Conservation (phyloP, 139 green algal species). For the Micromonas commoda region DNA sequence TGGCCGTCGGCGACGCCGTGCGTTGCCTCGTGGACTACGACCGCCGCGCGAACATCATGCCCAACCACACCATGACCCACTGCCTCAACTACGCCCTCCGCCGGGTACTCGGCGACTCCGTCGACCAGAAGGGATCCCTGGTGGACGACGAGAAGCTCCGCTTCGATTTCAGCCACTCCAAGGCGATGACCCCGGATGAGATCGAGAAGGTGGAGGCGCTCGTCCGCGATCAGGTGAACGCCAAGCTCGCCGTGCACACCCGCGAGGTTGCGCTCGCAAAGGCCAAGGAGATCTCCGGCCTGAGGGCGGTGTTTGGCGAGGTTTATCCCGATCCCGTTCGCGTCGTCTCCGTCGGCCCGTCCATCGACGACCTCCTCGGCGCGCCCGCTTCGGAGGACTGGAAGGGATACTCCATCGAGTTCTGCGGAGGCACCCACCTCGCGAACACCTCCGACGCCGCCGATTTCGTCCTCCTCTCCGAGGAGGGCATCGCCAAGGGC, state of each 20-base stretch:
- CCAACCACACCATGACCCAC: slow-evolving; percentile 99
- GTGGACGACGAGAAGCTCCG: slow-evolving; percentile 84
- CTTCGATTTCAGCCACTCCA: slow-evolving; percentile 95
- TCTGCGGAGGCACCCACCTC: slow-evolving; percentile 96
- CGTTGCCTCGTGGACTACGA: slow-evolving; percentile 66
- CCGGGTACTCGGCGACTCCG: slow-evolving; percentile 76
- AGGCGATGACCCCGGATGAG: slow-evolving; percentile 37
- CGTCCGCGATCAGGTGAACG: slow-evolving; percentile 42
- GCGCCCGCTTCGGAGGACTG: slow-evolving; percentile 53
- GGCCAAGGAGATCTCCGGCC: slow-evolving; percentile 74
- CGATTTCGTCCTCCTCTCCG: slow-evolving; percentile 83
- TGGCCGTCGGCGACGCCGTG: slow-evolving; percentile 61
- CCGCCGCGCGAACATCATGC: slow-evolving; percentile 67
- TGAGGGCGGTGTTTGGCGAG: slow-evolving; percentile 94
- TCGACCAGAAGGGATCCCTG: slow-evolving; percentile 96
- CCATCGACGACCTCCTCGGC: slow-evolving; percentile 78
- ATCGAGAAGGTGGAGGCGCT: slow-evolving; percentile 43
- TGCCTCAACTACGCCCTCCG: slow-evolving; percentile 89
- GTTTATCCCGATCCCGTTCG: slow-evolving; percentile 95
- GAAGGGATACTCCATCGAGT: slow-evolving; percentile 73
- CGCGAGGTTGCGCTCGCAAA: slow-evolving; percentile 74
- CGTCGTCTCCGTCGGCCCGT: slow-evolving; percentile 79
- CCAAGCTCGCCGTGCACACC: slow-evolving; percentile 57
- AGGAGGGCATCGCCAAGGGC: slow-evolving; percentile 95
- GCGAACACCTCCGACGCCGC: slow-evolving; percentile 68